These are phyloP conservation scores for Phycomyces blakesleeanus DNA, from an alignment of 192 early-diverging fungal genomes.

Conservation along the genomic window DNA sequence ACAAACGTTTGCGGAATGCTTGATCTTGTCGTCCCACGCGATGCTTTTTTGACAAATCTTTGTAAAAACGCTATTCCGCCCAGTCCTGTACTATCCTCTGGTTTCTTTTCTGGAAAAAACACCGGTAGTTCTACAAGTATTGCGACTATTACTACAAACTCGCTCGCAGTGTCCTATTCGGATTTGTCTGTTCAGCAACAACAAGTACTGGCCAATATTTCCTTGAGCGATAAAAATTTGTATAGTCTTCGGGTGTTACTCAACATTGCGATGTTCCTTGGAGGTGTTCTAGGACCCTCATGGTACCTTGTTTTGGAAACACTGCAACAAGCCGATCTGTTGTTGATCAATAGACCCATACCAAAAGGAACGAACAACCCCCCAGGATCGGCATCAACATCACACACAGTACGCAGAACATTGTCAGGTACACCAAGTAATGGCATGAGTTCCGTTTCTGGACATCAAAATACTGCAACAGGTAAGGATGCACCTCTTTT, in stretches of 20 bases:
- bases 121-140: conserved; percentile 3
- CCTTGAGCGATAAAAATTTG: conserved; percentile 74
- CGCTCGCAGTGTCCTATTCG: conserved; percentile 16
- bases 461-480: neutral
- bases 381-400: neutral
- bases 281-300: conserved; percentile 66
- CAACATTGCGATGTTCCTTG: conserved; percentile 68
- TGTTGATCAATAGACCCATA: conserved; percentile 49
- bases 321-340: conserved; percentile 80
- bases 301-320: conserved; percentile 91
- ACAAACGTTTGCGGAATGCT: conserved; percentile 79
- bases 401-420: conserved; percentile 13
- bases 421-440: neutral
- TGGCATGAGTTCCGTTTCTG: neutral
- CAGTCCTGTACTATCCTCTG: conserved; percentile 36
- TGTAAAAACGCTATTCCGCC: conserved; percentile 80
- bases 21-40: conserved; percentile 71
- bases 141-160: conserved; percentile 2
- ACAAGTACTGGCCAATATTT: conserved; percentile 29
- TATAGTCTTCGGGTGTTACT: conserved; percentile 71
- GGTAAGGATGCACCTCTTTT: no score
- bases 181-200: conserved; percentile 34
- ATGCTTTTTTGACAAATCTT: conserved; percentile 82
- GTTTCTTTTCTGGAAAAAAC: conserved; percentile 7
- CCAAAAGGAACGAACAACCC: conserved; percentile 22